These are phyloP conservation scores for Kodamaea derodonti DNA, from an alignment of 1,139 yeast genomes.

Conservation along the genomic window DNA sequence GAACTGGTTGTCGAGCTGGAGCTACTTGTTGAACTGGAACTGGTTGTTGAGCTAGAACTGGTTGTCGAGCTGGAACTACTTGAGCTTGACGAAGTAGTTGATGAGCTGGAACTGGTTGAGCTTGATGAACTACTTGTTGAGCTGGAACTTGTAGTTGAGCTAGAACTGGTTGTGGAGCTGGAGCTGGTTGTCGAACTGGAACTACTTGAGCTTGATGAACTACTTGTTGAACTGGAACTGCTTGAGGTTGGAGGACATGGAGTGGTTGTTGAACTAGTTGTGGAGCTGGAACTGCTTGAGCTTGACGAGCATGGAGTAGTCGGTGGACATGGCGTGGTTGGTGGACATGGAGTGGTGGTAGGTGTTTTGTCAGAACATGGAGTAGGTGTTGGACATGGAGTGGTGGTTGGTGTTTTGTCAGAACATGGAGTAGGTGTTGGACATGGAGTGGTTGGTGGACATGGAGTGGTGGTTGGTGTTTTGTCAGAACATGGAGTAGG, in stretches of 20 bases:
- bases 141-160: too few species aligned
- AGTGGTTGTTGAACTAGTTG: too few species aligned
- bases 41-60: background rate
- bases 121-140: background rate
- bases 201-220: background rate
- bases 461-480: background rate
- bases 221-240: too few species aligned
- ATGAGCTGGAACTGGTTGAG: background rate
- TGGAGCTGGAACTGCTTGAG: too few species aligned
- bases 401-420: background rate
- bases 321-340: too few species aligned
- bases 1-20: background rate
- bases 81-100: background rate
- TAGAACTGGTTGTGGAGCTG: background rate
- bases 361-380: too few species aligned
- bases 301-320: too few species aligned
- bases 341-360: too few species aligned
- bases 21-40: background rate
- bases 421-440: background rate
- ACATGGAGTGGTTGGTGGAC: background rate
- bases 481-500: background rate
- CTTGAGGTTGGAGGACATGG: too few species aligned
- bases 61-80: background rate
- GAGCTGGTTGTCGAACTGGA: too few species aligned
- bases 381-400: background rate